Conservation (phyloP, 345 rosid genomes). For the Brassica rapa region DNA sequence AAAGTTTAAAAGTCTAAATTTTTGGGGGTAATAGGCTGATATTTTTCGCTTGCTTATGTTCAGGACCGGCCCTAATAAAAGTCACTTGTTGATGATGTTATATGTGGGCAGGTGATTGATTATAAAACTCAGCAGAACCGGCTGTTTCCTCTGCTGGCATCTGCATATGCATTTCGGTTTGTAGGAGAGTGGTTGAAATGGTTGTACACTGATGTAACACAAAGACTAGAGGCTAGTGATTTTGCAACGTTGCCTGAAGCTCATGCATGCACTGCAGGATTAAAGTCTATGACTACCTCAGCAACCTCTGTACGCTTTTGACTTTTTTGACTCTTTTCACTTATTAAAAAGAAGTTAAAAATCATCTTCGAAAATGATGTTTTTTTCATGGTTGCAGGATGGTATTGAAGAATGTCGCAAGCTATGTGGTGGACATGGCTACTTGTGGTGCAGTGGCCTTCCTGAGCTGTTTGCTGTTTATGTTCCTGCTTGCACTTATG, state of each 20-base stretch:
- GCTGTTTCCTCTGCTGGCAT: conserved; percentile 91
- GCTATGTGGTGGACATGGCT: conserved; percentile 97
- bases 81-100: conserved; percentile 1
- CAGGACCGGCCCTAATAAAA: background rate
- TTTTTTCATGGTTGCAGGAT: conserved; percentile 42
- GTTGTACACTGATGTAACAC: conserved; percentile 82
- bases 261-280: conserved; percentile 94
- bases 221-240: conserved; percentile 80
- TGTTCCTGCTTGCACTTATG: conserved; percentile 88
- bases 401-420: conserved; percentile 95
- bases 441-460: conserved; percentile 82
- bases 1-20: too few species aligned
- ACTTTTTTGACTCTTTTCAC: background rate
- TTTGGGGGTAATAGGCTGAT: background rate
- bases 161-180: conserved; percentile 94
- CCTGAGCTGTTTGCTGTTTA: conserved; percentile 89
- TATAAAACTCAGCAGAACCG: conserved; percentile 91
- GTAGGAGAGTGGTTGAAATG: conserved; percentile 93
- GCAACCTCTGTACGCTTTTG: conserved; percentile 52
- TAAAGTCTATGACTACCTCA: conserved; percentile 89
- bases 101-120: conserved; percentile 72
- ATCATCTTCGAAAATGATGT: background rate
- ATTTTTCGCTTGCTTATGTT: background rate
- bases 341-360: background rate
- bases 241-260: conserved; percentile 89